Conservation (phyloP, 768 basidiomycete species). For the Mycena chlorophos region DNA sequence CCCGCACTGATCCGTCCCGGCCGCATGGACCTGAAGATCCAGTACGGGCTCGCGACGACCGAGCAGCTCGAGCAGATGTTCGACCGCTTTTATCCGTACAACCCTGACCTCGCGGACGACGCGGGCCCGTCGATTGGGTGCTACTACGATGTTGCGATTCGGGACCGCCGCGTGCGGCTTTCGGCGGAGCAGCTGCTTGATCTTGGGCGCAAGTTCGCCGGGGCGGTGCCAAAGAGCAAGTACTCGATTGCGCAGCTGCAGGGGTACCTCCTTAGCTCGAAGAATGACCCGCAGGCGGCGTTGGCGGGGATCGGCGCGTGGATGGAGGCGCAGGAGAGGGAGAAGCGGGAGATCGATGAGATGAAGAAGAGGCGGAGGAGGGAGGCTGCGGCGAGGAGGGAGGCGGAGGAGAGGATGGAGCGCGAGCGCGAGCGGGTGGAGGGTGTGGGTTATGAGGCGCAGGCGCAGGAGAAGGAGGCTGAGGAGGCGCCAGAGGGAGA, state of each 20-base stretch:
- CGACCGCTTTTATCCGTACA: conserved; percentile 47
- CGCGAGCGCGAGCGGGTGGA: conserved; percentile 12
- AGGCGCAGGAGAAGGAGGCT: background rate
- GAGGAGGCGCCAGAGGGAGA: background rate
- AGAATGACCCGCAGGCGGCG: conserved; percentile 40
- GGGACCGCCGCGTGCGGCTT: background rate
- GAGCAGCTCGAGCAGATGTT: conserved; percentile 52
- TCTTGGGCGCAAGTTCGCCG: conserved; percentile 45
- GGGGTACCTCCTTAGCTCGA: conserved; percentile 53
- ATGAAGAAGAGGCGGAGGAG: conserved; percentile 29
- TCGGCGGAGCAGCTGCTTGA: conserved; percentile 17
- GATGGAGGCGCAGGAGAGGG: conserved; percentile 35
- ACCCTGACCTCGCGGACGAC: conserved; percentile 14
- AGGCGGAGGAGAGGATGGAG: conserved; percentile 14
- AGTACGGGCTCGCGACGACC: conserved; percentile 51
- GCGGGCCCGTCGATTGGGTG: conserved; percentile 19
- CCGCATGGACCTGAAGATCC: conserved; percentile 54
- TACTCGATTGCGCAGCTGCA: conserved; percentile 65
- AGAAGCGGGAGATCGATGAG: conserved; percentile 32
- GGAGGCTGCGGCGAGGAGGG: conserved; percentile 4
- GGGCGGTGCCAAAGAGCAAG: conserved; percentile 44
- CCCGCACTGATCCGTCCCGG: conserved; percentile 58
- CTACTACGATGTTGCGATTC: background rate
- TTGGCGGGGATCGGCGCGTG: conserved; percentile 41
- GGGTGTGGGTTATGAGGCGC: background rate